These are phyloP conservation scores for Alternaria sp. DNA, from an alignment of 2,329 filamentous ascomycete species.

Conservation along the genomic window DNA sequence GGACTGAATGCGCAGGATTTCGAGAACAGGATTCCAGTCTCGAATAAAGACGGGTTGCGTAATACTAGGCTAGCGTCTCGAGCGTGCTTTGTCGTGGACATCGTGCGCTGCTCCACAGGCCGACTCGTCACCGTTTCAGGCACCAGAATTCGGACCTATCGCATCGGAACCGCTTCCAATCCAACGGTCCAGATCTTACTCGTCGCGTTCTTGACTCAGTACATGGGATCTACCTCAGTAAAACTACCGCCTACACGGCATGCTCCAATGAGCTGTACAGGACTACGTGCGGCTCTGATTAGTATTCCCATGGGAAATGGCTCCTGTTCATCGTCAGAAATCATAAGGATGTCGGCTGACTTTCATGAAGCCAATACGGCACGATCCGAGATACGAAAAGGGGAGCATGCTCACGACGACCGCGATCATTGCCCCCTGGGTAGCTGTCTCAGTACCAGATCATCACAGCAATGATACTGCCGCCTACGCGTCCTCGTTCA, in stretches of 20 bases:
- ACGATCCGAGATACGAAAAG: not conserved
- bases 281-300: not conserved
- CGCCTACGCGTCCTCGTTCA: not conserved
- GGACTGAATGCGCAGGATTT: conserved; percentile 1
- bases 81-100: conserved; percentile 22
- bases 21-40: not conserved
- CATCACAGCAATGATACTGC: not conserved
- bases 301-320: not conserved
- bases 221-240: not conserved
- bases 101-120: conserved; percentile 13
- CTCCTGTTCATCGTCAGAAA: not conserved
- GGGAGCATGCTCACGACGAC: too few species aligned
- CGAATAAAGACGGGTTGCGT: conserved; percentile 20
- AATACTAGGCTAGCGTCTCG: conserved; percentile 22
- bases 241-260: conserved; percentile 3
- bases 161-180: conserved; percentile 26
- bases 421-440: not conserved
- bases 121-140: conserved; percentile 33
- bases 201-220: not conserved
- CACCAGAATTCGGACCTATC: conserved; percentile 39
- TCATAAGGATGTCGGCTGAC: not conserved
- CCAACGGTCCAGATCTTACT: conserved; percentile 5
- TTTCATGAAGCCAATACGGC: not conserved
- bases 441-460: not conserved
- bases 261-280: not conserved